These are phyloP conservation scores for Citrus hindsii DNA, from an alignment of 345 rosid species.

Conservation along the genomic window DNA sequence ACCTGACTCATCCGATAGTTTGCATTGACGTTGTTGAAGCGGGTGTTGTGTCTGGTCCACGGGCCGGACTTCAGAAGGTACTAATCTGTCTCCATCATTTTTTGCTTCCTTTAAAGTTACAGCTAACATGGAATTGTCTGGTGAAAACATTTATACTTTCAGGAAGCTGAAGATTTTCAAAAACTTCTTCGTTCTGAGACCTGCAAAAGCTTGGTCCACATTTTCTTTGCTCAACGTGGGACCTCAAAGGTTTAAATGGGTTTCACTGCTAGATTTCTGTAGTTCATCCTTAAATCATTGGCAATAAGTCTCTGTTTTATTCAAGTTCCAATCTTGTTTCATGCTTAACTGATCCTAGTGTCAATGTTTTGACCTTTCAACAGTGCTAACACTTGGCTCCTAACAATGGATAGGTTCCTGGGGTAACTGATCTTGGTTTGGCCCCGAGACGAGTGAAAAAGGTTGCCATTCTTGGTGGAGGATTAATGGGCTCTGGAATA, in stretches of 20 bases:
- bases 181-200: constrained; percentile 59
- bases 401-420: constrained; percentile 63
- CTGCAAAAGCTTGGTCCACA: constrained; percentile 79
- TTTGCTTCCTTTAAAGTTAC: constrained; percentile 3
- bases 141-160: constrained; percentile 21
- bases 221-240: constrained; percentile 90
- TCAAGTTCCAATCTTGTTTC: neutral
- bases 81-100: constrained; percentile 7
- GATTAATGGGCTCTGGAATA: constrained; percentile 98
- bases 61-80: constrained; percentile 86
- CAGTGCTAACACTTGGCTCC: neutral
- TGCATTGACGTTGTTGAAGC: constrained; percentile 82
- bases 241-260: constrained; percentile 64
- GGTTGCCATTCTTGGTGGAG: constrained; percentile 94
- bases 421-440: constrained; percentile 76
- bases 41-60: constrained; percentile 81
- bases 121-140: constrained; percentile 12
- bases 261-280: neutral
- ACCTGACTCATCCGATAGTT: constrained; percentile 76
- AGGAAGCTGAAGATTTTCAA: constrained; percentile 72
- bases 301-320: neutral
- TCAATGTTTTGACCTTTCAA: neutral
- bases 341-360: neutral
- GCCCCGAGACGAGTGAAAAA: constrained; percentile 65
- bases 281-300: neutral